Evolutionary conservation across 306 rosid species (phyloP).

Genomic region (Mimosa pudica): DNA sequence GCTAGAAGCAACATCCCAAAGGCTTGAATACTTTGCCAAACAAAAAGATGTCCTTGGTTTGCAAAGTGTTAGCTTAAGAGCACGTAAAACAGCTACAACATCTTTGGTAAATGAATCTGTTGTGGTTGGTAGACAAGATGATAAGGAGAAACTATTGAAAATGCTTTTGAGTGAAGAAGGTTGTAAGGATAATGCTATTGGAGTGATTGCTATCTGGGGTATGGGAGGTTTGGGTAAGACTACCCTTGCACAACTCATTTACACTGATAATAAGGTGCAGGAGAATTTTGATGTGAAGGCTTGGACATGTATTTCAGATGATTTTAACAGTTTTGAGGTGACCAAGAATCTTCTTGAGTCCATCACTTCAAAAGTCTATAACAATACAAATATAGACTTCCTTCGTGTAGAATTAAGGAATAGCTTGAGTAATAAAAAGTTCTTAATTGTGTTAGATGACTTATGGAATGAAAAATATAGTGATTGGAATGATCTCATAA

Average conservation of each 20-base stretch:
- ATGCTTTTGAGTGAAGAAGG: constrained; percentile 31
- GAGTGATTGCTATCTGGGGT: constrained; percentile 31
- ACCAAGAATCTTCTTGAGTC: constrained; percentile 45
- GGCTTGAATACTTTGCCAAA: constrained; percentile 40
- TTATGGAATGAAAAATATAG: constrained; percentile 38
- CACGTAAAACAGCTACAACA: constrained; percentile 33
- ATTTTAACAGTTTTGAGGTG: constrained; percentile 38
- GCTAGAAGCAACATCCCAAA: constrained; percentile 32
- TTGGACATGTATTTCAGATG: constrained; percentile 44
- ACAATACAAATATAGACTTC: constrained; percentile 41
- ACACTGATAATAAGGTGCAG: constrained; percentile 19
- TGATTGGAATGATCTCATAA: constrained; percentile 44
- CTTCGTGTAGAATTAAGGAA: constrained; percentile 46
- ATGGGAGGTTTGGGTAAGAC: constrained; percentile 51
- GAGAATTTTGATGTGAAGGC: constrained; percentile 29
- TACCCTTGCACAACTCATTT: constrained; percentile 40
- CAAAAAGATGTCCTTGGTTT: constrained; percentile 50
- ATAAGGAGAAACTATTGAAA: constrained; percentile 33
- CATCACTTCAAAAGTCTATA: constrained; percentile 2
- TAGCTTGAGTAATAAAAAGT: constrained; percentile 34
- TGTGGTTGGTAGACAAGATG: constrained; percentile 43
- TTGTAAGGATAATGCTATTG: not conserved
- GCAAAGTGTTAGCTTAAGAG: constrained; percentile 27
- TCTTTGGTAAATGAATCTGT: constrained; percentile 46
- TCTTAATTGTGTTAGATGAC: constrained; percentile 53